A percentile compares a stretch with the other conserved stretches of the same genome.
Evolutionary conservation across 257 asterid genomes (phyloP).

Genomic region (Solanum etuberosum): DNA sequence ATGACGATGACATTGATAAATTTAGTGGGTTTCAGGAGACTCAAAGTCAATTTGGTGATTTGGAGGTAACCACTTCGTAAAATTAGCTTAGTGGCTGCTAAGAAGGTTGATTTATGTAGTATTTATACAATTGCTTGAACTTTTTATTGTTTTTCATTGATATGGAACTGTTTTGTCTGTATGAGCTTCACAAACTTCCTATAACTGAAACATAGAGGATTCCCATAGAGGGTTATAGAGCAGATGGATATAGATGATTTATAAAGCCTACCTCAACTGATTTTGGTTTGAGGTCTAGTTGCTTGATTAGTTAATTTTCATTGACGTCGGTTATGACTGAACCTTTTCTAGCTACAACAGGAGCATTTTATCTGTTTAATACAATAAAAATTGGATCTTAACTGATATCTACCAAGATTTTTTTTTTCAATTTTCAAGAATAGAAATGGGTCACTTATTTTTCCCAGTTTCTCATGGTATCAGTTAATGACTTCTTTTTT

Average conservation of each 20-base stretch:
- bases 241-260: background rate
- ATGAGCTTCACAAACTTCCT: background rate
- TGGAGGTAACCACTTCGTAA: slow-evolving; percentile 28
- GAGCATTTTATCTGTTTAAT: background rate
- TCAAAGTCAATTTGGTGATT: slow-evolving; percentile 50
- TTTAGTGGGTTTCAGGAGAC: slow-evolving; percentile 64
- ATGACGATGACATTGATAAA: slow-evolving; percentile 57
- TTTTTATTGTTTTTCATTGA: background rate
- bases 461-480: background rate
- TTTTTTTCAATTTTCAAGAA: background rate
- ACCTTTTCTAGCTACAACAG: background rate
- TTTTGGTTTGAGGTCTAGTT: background rate
- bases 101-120: background rate
- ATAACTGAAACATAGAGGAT: background rate
- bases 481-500: background rate
- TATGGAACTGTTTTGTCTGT: background rate
- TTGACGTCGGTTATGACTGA: background rate
- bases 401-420: background rate
- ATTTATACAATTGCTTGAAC: background rate
- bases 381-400: background rate
- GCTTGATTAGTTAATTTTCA: background rate
- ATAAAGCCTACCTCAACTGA: background rate
- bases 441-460: background rate
- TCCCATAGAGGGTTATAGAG: background rate
- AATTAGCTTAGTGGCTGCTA: background rate